phyloP scores from a whole-genome alignment of 306 rosid species.

The Gillenia trifoliata region DNA sequence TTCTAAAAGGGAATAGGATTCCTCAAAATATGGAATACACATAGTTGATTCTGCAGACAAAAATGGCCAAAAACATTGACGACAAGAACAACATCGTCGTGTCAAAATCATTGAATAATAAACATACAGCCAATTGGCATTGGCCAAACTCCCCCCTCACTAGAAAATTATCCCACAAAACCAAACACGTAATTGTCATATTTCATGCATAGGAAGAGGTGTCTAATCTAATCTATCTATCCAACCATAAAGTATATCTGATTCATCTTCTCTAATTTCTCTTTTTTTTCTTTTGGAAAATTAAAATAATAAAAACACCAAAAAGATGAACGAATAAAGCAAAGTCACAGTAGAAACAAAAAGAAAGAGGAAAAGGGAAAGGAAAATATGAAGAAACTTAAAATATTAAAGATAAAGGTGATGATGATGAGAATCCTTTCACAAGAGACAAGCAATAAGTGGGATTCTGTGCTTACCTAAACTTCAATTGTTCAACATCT shows the following conservation, averaged over 20 bases:
- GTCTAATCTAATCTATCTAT: background rate
- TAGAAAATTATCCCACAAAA: background rate
- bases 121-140: background rate
- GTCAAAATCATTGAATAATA: slow-evolving; percentile 1
- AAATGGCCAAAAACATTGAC: background rate
- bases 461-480: slow-evolving; percentile 46
- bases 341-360: slow-evolving; percentile 17
- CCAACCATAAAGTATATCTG: background rate
- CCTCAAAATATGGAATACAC: too few species aligned
- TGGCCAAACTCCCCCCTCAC: background rate
- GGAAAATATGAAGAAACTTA: slow-evolving; percentile 8
- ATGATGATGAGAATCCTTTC: slow-evolving; percentile 30
- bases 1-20: too few species aligned
- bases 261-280: background rate
- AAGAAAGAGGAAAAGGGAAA: slow-evolving; percentile 14
- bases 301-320: slow-evolving; percentile 1
- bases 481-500: slow-evolving; percentile 5
- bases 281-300: slow-evolving; percentile 3
- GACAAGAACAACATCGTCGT: background rate
- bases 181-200: background rate
- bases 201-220: slow-evolving; percentile 4
- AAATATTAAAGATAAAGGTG: slow-evolving; percentile 3
- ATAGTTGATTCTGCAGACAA: background rate
- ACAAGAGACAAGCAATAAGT: slow-evolving; percentile 59
- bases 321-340: slow-evolving; percentile 20